phyloP scores from a whole-genome alignment of 2,329 filamentous ascomycete species.

The Colletotrichum incanum region DNA sequence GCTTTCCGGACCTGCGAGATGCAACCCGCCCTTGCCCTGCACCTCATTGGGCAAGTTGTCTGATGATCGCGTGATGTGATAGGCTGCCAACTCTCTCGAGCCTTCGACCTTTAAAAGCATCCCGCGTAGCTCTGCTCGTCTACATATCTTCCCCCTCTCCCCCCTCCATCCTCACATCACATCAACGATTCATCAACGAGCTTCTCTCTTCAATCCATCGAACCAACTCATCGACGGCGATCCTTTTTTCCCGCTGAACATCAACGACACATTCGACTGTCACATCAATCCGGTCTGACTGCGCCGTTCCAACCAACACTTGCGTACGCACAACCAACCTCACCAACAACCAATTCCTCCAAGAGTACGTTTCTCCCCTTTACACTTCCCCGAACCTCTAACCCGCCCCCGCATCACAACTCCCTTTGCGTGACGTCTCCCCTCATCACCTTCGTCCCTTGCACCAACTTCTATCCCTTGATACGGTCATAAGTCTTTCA shows the following conservation, averaged over 20 bases:
- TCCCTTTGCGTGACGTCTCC: constrained; percentile 30
- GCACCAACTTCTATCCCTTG: neutral
- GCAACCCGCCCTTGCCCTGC: constrained; percentile 16
- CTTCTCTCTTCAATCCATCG: constrained; percentile 7
- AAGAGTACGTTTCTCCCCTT: constrained; percentile 43
- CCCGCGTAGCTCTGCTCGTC: constrained; percentile 35
- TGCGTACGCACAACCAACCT: constrained; percentile 5
- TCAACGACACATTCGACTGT: neutral
- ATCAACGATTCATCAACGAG: constrained; percentile 38
- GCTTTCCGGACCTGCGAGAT: constrained; percentile 33
- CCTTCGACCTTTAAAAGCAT: constrained; percentile 40
- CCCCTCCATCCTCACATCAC: constrained; percentile 18
- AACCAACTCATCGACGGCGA: constrained; percentile 24
- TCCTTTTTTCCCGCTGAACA: constrained; percentile 5
- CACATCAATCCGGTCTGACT: constrained; percentile 7
- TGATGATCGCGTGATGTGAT: constrained; percentile 45
- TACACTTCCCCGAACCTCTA: constrained; percentile 3
- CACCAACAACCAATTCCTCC: constrained; percentile 13
- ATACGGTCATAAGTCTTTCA: neutral
- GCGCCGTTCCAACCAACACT: constrained; percentile 3
- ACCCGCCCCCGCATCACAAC: constrained; percentile 31
- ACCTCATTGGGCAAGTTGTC: constrained; percentile 40
- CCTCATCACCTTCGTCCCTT: constrained; percentile 9
- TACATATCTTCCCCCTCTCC: constrained; percentile 30
- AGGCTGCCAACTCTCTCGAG: constrained; percentile 37